Evolutionary conservation across 305 asterid genomes (phyloP), one percentile per base, ranked within the genome.

Genomic region (Solanum hybrid): DNA sequence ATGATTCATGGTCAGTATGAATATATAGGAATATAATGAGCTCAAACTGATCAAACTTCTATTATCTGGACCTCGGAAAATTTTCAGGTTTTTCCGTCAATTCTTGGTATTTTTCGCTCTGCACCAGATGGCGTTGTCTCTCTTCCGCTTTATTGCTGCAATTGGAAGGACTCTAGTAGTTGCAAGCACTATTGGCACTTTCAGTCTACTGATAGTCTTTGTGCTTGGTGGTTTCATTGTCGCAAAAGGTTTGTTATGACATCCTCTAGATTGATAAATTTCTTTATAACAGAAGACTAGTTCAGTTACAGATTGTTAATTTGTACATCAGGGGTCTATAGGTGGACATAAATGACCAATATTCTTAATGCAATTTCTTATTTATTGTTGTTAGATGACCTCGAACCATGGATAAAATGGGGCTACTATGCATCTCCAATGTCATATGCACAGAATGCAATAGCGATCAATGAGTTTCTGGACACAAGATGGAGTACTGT

Each of bases 201-300:
- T 97, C 91, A 77, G 95, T 42, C 87, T 97, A 92, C 95, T 96
- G 26, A 13, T 96, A 89, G 98, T 97, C 80, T 97, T 96, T 90
- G 97, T 97, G 78, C 98, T 96, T 82, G 99, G 99, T 89, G 99
- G 99, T 90, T 96, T 95, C 89, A 94, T 97, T 90, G 91, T 97
- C 80, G 95, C 99, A 3, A 96, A 94, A 95, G 98, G 99, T 96
- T 71, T 78, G 95, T 88, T 36, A 86, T 80, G 78, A 35, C 85
- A 36, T 4, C 19, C n/a, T 38, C 56, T 14, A 60, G 64, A 38
- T 37, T 79, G 56, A 37, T 40, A 6, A 78, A 79, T 37, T 78
- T 78, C 84, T 78, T 35, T 40, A 60, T 19, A 19, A 60, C 71
- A 60, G 71, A 60, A 60, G 26, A 60, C 26, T 60, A 60, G 71